Base-by-base conservation (phyloP, 495 filamentous ascomycete species). In the Penicillium diatomitis region DNA sequence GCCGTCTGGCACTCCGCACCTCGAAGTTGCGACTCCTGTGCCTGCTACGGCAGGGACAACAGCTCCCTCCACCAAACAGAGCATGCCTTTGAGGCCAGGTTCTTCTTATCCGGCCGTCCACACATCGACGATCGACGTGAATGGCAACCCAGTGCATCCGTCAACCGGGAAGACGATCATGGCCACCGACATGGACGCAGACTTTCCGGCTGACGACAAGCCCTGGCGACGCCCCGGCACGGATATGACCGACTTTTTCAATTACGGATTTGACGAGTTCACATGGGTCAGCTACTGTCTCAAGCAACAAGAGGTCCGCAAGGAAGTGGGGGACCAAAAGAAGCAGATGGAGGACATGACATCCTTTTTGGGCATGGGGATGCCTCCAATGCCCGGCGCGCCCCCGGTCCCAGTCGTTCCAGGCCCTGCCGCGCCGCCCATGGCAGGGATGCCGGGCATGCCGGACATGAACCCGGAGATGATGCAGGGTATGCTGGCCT, bases 201-300 rank as follows among this genome's bases (percentile, higher is more conserved):
- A 95, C 65, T 82, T 95, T 34, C 77, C 84, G 6, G 55, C 71
- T 28, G 83, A 87, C 55, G 86, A 89, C 56, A 96, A 96, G 68
- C 92, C 91, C 32, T 98, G 92, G 92, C 83, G 92, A 30, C 84
- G 89, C 50, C 92, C 92, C 6, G 92, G 92, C n/a, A 85, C 91
- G 39, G 92, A 97, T 64, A 78, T 95, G 38, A 89, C 85, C 29
- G 92, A 98, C 65, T 98, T 92, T 66, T 98, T 98, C 78, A 98
- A 98, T 71, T 98, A 97, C 71, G 94, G 94, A 34, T 98, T 98
- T 53, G 92, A 98, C 70, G 92, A 98, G 66, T 98, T 97, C 64
- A 96, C 94, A 10, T 98, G 92, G 92, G 86, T 90, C 30, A 80
- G 87, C 50, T 98, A 97, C 67, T 90, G 90, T 31, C 67, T 89